Evolutionary conservation across 225 moss, liverwort and hornwort species (phyloP), one percentile per base, ranked within the genome.

Genomic region (Marchantia paleacea): DNA sequence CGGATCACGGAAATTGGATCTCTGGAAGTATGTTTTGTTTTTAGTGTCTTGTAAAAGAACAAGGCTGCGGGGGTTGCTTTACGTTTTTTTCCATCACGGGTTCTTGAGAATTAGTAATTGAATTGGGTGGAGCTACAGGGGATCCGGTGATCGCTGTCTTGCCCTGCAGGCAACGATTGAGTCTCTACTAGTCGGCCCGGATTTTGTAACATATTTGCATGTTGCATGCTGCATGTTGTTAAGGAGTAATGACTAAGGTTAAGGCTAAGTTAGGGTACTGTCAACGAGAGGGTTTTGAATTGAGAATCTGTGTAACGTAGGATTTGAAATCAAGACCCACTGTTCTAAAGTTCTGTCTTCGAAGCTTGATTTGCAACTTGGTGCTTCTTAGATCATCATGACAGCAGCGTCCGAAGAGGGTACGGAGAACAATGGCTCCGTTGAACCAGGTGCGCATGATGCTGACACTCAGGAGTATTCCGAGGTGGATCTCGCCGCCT

Each of bases 401-500:
- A 79, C 69, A 24, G 69, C 47, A 69, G 52, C 29, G 20, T 52
- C 52, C 31, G 69, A 69, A 69, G 79, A 69, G 14, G 69, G 54
- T 69, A 53, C 26, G 50, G 29, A 52, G 55, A 79, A 57, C 49
- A 55, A 69, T 55, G 29, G 68, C 19, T 70, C 79, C 30, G 69
- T 52, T 30, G 79, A 79, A 69, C 53, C 29, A 53, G 77, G 75
- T 12, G 81, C 63, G 3, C 78, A 29, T 1, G 83, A 87, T 78
- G 87, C 58, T 14, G 87, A 87, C 68, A 87, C 84, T 8, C 82
- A 87, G 49, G 87, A 84, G 82, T 87, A 82, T 78, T 82, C 84
- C 5, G 82, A 87, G 30, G 81, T 72, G 28, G 87, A 87, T 81
- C 64, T 87, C 47, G 73, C 82, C 22, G 52, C 49, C 55, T 83